A percentile compares a stretch with the other conserved stretches of the same genome.
Conservation (phyloP, 352 stramenopile genomes). For the Chrysophaeum taylorii region DNA sequence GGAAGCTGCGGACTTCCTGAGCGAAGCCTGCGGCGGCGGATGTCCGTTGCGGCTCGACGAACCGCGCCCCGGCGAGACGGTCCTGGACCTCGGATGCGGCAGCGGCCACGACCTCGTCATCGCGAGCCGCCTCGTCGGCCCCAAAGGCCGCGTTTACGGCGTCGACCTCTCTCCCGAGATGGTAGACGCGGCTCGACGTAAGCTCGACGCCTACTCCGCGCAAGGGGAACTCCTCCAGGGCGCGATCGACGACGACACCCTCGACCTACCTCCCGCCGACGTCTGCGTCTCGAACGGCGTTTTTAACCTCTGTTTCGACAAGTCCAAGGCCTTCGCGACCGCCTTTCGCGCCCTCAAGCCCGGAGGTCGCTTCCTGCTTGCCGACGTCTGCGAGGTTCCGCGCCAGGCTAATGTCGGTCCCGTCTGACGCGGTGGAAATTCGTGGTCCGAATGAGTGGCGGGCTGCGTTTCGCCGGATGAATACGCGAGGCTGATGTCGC, state of each 20-base stretch:
- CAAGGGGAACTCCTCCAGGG: neutral
- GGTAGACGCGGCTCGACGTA: too few species aligned
- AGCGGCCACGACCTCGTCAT: slow-evolving; percentile 3
- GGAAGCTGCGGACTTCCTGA: too few species aligned
- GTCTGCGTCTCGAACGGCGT: slow-evolving; percentile 10
- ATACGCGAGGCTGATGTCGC: slow-evolving; percentile 2
- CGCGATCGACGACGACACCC: neutral
- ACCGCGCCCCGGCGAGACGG: too few species aligned
- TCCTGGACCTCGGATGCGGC: slow-evolving; percentile 14
- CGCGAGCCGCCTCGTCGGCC: slow-evolving; percentile 11
- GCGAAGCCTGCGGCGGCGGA: too few species aligned
- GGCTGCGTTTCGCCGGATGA: slow-evolving; percentile 4
- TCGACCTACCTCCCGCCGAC: too few species aligned
- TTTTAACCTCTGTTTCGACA: slow-evolving; percentile 10
- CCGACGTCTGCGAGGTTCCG: slow-evolving; percentile 7
- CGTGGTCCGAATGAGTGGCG: slow-evolving; percentile 9
- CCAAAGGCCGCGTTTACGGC: neutral
- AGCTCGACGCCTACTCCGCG: too few species aligned
- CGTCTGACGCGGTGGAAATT: slow-evolving; percentile 3
- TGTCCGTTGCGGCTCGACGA: too few species aligned
- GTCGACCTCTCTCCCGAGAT: slow-evolving; percentile 9
- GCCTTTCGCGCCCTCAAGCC: neutral
- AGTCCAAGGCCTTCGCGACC: neutral
- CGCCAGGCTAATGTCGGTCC: neutral
- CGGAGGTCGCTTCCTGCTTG: slow-evolving; percentile 9